These are phyloP conservation scores for Penicillium sclerotigenum DNA, from an alignment of 2,329 filamentous ascomycete species.

Conservation along the genomic window DNA sequence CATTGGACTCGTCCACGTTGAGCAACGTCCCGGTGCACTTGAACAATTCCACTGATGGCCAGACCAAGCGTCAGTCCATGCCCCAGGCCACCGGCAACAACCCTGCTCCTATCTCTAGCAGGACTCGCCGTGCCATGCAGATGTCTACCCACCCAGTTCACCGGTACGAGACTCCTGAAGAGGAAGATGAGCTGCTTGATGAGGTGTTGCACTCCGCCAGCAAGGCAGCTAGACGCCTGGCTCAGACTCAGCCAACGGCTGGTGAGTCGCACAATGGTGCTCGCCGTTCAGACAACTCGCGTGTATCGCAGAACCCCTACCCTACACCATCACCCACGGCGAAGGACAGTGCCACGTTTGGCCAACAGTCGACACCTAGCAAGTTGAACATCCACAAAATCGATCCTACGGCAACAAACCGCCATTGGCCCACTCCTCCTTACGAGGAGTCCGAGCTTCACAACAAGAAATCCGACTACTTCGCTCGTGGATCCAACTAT, in stretches of 20 bases:
- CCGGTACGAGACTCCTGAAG: constrained; percentile 90
- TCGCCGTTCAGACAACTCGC: constrained; percentile 30
- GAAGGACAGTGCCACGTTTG: constrained; percentile 74
- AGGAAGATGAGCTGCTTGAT: constrained; percentile 93
- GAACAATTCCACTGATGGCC: constrained; percentile 29
- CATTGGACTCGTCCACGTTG: constrained; percentile 48
- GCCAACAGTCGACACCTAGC: constrained; percentile 52
- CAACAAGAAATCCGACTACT: constrained; percentile 75
- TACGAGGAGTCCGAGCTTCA: constrained; percentile 95
- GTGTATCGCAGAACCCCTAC: constrained; percentile 51
- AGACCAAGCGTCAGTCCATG: constrained; percentile 40
- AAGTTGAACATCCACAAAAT: constrained; percentile 63
- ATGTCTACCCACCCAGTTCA: constrained; percentile 69
- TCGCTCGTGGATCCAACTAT: constrained; percentile 58
- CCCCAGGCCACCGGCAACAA: constrained; percentile 32
- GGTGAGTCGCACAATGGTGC: constrained; percentile 56
- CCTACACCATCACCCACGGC: constrained; percentile 77
- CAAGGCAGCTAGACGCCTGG: constrained; percentile 69
- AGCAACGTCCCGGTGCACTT: constrained; percentile 40
- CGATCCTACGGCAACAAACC: constrained; percentile 50
- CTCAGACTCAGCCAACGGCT: constrained; percentile 39
- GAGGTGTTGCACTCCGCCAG: constrained; percentile 79
- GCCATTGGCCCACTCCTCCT: constrained; percentile 92
- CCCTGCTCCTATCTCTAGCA: constrained; percentile 64
- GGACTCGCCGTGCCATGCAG: constrained; percentile 73